Base-by-base conservation (phyloP, 768 basidiomycete species). In the Macrolepiota dolichaula region DNA sequence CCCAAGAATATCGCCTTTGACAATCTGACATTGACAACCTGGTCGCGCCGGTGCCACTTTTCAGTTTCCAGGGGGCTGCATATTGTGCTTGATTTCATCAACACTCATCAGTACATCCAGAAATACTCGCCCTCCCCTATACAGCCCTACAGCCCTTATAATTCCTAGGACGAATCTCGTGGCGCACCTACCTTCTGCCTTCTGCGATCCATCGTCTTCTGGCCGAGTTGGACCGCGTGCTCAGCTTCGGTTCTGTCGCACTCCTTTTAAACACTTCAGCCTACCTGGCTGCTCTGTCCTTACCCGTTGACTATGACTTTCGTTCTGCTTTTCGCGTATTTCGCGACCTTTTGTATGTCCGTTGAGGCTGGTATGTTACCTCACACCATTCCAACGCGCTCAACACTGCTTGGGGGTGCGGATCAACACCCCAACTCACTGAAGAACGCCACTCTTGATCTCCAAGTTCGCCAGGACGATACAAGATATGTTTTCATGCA, bases 401-500 rank as follows among this genome's bases (percentile, higher is more conserved):
- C 19, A 27, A 4, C 9, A 13, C 38, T 32, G 13, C 52, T 24
- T n/a, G 44, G 22, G 15, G 22, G 24, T 49, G 15, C 51, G 32
- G 42, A 53, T 46, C 42, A 22, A 6, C 29, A 12, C 35, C 36
- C 17, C 25, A 51, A 12, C 24, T 22, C 40, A 1, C 19, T 13
- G 25, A 54, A 36, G 24, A 36, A 55, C 35, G 15, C 44, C 52
- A 37, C 55, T 49, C 19, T 52, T 25, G 13, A 54, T 1, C 70
- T 72, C 51, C 62, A 70, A 59, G 69, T 70, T 25, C 53, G 64
- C 15, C 72, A 73, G 49, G 77, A 74, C 66, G 74, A 74, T n/a
- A 68, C 72, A 4, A 81, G 79, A 73, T 80, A 81, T 65, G 78
- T 82, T 17, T 80, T 82, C 61, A 81, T 82, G 78, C 80, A 83